Conservation (phyloP, 257 asterid species). For the Solanum ossicruentum region DNA sequence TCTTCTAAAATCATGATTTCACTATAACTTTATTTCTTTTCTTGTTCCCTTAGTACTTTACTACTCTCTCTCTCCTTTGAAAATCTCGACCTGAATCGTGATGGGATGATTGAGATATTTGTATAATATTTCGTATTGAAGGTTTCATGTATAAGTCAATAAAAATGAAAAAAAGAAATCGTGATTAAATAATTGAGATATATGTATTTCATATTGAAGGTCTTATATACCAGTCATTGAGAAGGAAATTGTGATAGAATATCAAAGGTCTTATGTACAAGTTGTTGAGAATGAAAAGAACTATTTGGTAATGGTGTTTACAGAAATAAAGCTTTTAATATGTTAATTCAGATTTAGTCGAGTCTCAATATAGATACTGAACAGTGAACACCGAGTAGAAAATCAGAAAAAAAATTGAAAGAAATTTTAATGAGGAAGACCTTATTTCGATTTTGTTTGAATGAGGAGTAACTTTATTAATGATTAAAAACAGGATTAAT, state of each 20-base stretch:
- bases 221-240: fast-evolving
- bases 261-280: not conserved
- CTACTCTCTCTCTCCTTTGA: not conserved
- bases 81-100: fast-evolving
- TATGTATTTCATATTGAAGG: not conserved
- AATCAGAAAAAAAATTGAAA: not conserved
- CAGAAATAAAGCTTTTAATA: no score
- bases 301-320: no score
- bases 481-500: not conserved
- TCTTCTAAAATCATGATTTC: slow-evolving; percentile 17
- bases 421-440: not conserved
- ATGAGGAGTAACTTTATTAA: not conserved
- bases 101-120: not conserved
- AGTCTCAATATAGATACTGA: no score
- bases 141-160: fast-evolving
- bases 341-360: not conserved
- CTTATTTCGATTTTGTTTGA: not conserved
- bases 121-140: not conserved
- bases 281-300: not conserved
- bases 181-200: no score
- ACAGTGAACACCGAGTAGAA: no score
- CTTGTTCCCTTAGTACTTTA: not conserved
- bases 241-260: not conserved
- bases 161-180: not conserved
- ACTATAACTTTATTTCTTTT: slow-evolving; percentile 14